Evolutionary conservation across 495 filamentous ascomycete genomes (phyloP).

Genomic region (Aspergillus saccharolyticus): DNA sequence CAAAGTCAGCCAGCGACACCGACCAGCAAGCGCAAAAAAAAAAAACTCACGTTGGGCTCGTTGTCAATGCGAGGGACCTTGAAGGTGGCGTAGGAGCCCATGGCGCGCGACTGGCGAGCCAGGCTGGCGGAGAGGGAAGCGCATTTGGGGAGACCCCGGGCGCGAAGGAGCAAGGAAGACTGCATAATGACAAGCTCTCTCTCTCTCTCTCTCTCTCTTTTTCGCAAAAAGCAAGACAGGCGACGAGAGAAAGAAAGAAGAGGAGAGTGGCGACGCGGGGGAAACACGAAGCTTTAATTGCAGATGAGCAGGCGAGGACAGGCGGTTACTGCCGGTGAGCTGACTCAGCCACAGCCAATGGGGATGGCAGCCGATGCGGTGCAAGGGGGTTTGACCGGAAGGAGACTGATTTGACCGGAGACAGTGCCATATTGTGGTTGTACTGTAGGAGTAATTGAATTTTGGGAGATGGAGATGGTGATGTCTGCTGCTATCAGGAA

Average conservation of each 20-base stretch:
- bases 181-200: conserved; percentile 25
- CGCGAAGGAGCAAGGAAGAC: conserved; percentile 30
- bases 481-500: neutral
- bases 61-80: conserved; percentile 83
- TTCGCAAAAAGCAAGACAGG: neutral
- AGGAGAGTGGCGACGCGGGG: neutral
- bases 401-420: neutral
- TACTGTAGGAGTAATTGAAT: too few species aligned
- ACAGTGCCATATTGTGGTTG: too few species aligned
- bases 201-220: too few species aligned
- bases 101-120: conserved; percentile 24
- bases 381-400: neutral
- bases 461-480: too few species aligned
- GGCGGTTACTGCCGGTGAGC: conserved; percentile 1
- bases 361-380: neutral
- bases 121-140: conserved; percentile 21
- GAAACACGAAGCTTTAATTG: neutral
- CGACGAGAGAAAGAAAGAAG: conserved; percentile 9
- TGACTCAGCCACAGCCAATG: neutral
- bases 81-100: conserved; percentile 67
- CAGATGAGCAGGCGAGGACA: neutral
- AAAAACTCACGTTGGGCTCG: conserved; percentile 77
- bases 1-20: conserved; percentile 4
- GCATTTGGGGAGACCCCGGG: conserved; percentile 24
- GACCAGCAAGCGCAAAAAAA: conserved; percentile 1